Base-by-base conservation (phyloP, 2,329 filamentous ascomycete genomes). In the Cercospora sp. region DNA sequence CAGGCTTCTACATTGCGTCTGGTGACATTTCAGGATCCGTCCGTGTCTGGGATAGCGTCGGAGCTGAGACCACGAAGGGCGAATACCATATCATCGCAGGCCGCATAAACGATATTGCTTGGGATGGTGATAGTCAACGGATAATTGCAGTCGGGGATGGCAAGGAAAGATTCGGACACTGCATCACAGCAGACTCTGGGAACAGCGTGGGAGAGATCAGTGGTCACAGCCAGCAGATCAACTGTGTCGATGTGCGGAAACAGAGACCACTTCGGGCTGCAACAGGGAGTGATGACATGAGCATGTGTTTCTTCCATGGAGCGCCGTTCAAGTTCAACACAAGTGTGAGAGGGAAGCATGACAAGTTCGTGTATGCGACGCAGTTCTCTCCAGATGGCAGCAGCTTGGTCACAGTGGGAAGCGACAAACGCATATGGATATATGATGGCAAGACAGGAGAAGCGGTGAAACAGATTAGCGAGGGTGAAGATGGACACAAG, bases 391-490 rank as follows among this genome's bases (percentile, higher is more conserved):
- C 94, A 0, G 94, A 98, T 77, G 95, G 95, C 58, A 88, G 84
- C 48, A 83, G 84, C 42, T 83, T 99, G 69, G 91, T 95, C 36
- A 97, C 91, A 63, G 94, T 97, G 1, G 94, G 95, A 42, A 93
- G 91, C n/a, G 95, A 99, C 80, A 90, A 90, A 78, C 89, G 88
- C 77, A 97, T 99, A 72, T 96, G 95, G 84, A 83, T 99, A 9
- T 99, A 97, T 78, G 93, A 99, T 78, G 95, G 94, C 70, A 97
- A 96, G 85, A 97, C 93, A 16, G 95, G 95, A 31, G 93, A 97
- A 77, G 86, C 90, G 0, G 91, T 89, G 55, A 87, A 83, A 67
- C 86, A 92, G 73, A 90, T 99, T 74, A 91, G 91, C 9, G 90
- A 94, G 72, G 90, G 88, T n/a, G 72, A 74, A 26, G 66, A 65